phyloP scores from a whole-genome alignment of 148 eudicot species.

The Simmondsia chinensis region DNA sequence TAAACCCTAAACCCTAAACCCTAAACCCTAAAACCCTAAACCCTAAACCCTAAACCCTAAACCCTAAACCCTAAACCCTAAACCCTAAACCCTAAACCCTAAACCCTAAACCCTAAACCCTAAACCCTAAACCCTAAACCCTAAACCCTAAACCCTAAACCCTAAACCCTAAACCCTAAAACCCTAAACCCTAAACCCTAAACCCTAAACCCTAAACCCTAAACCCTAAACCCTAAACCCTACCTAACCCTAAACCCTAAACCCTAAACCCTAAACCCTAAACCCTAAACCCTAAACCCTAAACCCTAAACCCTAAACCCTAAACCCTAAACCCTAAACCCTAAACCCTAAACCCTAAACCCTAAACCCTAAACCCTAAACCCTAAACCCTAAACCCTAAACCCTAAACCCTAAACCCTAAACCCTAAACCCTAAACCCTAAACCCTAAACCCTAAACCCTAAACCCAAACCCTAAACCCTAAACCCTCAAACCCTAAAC shows the following conservation, averaged over 20 bases:
- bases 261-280: too few relatives aligned
- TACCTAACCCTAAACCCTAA: too few relatives aligned
- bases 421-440: background rate
- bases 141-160: background rate
- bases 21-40: conserved; percentile 5
- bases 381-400: background rate
- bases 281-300: too few relatives aligned
- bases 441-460: background rate
- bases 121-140: background rate
- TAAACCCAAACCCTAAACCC: background rate
- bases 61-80: background rate
- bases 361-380: background rate
- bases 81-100: background rate
- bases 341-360: conserved; percentile 1
- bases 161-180: background rate
- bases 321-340: conserved; percentile 1
- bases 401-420: background rate
- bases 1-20: conserved; percentile 9
- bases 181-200: background rate
- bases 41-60: conserved; percentile 3
- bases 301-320: too few relatives aligned
- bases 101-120: background rate
- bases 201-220: too few relatives aligned
- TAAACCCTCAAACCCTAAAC: background rate
- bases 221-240: too few relatives aligned